Base-by-base conservation (phyloP, 495 filamentous ascomycete species). In the Lophium mytilinum region DNA sequence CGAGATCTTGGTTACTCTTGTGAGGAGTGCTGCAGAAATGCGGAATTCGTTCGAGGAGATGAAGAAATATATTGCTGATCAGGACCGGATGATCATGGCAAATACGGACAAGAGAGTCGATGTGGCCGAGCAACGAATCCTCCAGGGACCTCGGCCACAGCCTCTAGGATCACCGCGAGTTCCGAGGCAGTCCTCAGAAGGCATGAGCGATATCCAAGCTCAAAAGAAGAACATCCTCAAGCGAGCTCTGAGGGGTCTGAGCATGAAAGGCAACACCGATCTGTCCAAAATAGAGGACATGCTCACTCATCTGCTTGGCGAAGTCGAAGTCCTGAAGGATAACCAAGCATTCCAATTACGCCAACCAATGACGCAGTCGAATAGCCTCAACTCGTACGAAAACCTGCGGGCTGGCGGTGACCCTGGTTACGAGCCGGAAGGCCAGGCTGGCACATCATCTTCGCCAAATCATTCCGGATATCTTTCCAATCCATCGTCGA, bases 31-130 rank as follows among this genome's bases (percentile, higher is more conserved):
- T 14, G 89, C 94, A 10, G 93, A 99, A 66, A 96, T 97, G 90
- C 89, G 93, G 55, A 95, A 87, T 58, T 92, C 88, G 11, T 96
- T 97, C 66, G 90, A 96, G 64, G 91, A 95, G 61, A 87, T 99
- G 83, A 96, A 94, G 79, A 86, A 82, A 62, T 85, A 92, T 68
- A 82, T 99, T 42, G 84, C 83, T 1, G 86, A 92, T 42, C 90
- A 91, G 45, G 89, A 95, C 66, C 86, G 85, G 35, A 75, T 87
- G 45, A 83, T 96, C 59, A 86, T 95, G 69, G 84, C 86, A 37
- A 80, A 86, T 46, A 89, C 86, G 50, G 88, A 93, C 63, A 85
- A 86, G 61, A 88, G 90, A 66, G 90, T 92, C 24, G 90, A 96
- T 49, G 82, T 85, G 59, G 86, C 86, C 6, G 80, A 88, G 37